Percentiles rank a stretch among this genome's conserved stretches.
Conservation (phyloP, 768 basidiomycete genomes). For the Rhodocollybia butyracea region DNA sequence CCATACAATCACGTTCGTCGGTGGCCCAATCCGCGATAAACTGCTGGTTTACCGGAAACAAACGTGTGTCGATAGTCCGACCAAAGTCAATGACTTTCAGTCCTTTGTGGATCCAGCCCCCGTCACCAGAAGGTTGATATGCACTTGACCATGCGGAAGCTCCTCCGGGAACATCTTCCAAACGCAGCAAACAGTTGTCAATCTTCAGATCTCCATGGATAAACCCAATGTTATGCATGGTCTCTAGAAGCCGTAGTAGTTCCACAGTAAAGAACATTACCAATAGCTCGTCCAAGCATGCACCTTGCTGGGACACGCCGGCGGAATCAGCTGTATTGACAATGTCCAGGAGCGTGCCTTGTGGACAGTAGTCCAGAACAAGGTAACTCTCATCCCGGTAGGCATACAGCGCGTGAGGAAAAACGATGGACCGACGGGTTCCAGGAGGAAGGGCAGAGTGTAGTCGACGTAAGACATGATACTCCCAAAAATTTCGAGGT, state of each 20-base stretch:
- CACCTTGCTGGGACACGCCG: slow-evolving; percentile 77
- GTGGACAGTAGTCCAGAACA: slow-evolving; percentile 81
- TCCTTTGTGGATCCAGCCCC: slow-evolving; percentile 87
- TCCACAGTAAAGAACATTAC: slow-evolving; percentile 96
- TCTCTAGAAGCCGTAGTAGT: slow-evolving; percentile 78
- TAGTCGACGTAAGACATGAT: slow-evolving; percentile 75
- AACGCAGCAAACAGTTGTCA: slow-evolving; percentile 94
- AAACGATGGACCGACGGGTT: slow-evolving; percentile 66
- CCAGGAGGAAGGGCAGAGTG: slow-evolving; percentile 61
- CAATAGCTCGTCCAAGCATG: slow-evolving; percentile 86
- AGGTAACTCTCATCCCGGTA: slow-evolving; percentile 90
- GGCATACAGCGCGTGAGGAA: slow-evolving; percentile 76
- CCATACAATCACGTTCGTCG: slow-evolving; percentile 89
- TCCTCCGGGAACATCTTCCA: slow-evolving; percentile 78
- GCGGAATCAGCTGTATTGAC: slow-evolving; percentile 80
- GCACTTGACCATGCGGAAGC: slow-evolving; percentile 63
- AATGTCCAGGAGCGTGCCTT: slow-evolving; percentile 89
- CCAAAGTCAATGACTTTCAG: slow-evolving; percentile 96
- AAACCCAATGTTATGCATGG: slow-evolving; percentile 77
- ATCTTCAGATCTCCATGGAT: slow-evolving; percentile 99
- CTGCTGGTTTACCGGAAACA: slow-evolving; percentile 76
- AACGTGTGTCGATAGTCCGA: slow-evolving; percentile 81
- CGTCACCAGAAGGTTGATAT: slow-evolving; percentile 77
- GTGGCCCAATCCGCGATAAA: slow-evolving; percentile 87
- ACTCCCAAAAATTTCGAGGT: slow-evolving; percentile 91